Base-by-base conservation (phyloP, 148 eudicot genomes). In the Diospyros lotus region DNA sequence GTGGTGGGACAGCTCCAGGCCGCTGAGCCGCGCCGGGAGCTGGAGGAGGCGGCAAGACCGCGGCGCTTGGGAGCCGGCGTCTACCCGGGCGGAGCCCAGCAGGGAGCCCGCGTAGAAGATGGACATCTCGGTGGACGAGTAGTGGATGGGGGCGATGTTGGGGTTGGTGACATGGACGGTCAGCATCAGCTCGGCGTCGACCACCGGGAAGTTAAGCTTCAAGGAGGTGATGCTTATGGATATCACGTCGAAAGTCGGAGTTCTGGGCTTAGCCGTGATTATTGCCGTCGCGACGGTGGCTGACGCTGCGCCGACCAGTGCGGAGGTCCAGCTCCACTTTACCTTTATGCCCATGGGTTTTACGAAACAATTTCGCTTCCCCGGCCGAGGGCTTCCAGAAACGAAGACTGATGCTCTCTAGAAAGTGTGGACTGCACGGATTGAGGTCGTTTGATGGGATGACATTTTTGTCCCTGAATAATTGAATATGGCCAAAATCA, bases 161-260 rank as follows among this genome's bases (percentile, higher is more conserved):
- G 98, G 98, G 85, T 94, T 94, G 80, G 89, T 88, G 82, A 92
- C 85, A 79, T 94, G 97, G 81, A 94, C 95, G 83, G 95, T 94
- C 17, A 94, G 87, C 80, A 83, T 78, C 14, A 90, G 73, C 42
- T 92, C 98, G 41, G 89, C 88, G 87, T 94, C 97, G 28, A 91
- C 58, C 2, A 80, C 76, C 0, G 98, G 91, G 73, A 92, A 75
- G 48, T 87, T 90, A 77, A 92, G 88, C 74, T 86, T 85, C 84
- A 94, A 77, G 70, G 94, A 85, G 15, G 92, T 94, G 75, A 94
- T 83, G 72, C 79, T 86, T 66, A 94, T 85, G 58, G 97, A 86
- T 75, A 92, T 80, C 6, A 94, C 69, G 66, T 92, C 85, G 87
- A 94, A 89, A 1, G 79, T 56, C 1, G 98, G 98, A 85, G 92